Evolutionary conservation across 1,284 basidiomycete species (phyloP).

Genomic region (Microbotryum saponariae): DNA sequence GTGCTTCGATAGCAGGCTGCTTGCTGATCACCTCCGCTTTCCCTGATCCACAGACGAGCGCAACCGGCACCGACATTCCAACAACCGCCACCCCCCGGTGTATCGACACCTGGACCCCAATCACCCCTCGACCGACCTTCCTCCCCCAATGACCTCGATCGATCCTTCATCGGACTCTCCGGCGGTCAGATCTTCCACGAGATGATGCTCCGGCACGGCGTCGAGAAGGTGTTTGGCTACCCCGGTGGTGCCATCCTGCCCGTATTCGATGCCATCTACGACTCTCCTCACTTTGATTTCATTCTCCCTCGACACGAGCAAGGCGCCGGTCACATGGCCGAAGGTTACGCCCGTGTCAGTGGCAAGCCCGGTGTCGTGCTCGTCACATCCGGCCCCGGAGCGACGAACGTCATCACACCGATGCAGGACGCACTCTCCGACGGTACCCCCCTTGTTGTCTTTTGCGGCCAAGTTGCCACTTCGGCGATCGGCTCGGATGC

Average conservation of each 20-base stretch:
- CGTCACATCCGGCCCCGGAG: conserved; percentile 94
- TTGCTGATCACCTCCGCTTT: background rate
- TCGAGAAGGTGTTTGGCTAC: conserved; percentile 97
- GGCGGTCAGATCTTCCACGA: conserved; percentile 98
- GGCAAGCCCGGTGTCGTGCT: conserved; percentile 96
- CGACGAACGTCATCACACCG: conserved; percentile 94
- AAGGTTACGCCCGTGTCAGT: conserved; percentile 96
- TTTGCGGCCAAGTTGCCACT: conserved; percentile 95
- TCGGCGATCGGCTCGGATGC: conserved; percentile 95
- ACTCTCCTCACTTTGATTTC: conserved; percentile 91
- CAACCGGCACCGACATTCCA: conserved; percentile 27
- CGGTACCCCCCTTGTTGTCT: conserved; percentile 89
- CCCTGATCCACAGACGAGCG: conserved; percentile 7
- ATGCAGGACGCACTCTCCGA: conserved; percentile 97
- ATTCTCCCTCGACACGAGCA: conserved; percentile 94
- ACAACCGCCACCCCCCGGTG: conserved; percentile 9
- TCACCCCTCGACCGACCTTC: conserved; percentile 15
- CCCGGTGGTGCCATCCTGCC: conserved; percentile 89
- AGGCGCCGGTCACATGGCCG: conserved; percentile 87
- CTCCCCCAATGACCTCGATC: conserved; percentile 40
- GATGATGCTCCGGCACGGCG: conserved; percentile 96
- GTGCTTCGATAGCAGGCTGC: background rate
- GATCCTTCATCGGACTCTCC: conserved; percentile 76
- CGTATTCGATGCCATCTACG: conserved; percentile 96
- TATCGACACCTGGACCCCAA: background rate